These are phyloP conservation scores for Gynandropsis gynandra DNA, from an alignment of 345 rosid species.

Conservation along the genomic window DNA sequence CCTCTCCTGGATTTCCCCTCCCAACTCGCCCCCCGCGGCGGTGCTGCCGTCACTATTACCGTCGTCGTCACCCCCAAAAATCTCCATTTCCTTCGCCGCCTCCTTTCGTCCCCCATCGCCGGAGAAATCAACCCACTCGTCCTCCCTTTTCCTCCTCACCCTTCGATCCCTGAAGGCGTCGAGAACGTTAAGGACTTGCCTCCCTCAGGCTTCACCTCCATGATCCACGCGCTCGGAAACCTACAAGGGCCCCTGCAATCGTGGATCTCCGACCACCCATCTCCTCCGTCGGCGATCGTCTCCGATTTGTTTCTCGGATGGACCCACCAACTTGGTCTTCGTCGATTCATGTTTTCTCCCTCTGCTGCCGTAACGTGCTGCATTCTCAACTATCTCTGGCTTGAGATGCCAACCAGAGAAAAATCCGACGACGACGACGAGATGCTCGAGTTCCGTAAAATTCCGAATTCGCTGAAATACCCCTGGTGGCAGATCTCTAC, in stretches of 20 bases:
- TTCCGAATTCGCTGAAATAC: constrained; percentile 37
- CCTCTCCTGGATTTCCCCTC: constrained; percentile 36
- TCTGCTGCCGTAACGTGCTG: constrained; percentile 50
- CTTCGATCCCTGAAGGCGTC: constrained; percentile 32
- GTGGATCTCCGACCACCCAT: constrained; percentile 44
- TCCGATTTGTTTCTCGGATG: constrained; percentile 63
- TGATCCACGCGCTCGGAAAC: constrained; percentile 30
- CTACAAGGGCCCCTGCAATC: constrained; percentile 39
- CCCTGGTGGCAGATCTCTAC: constrained; percentile 45
- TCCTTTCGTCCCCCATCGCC: constrained; percentile 26
- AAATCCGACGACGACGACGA: constrained; percentile 11
- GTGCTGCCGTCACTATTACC: constrained; percentile 26
- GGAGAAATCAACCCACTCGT: constrained; percentile 25
- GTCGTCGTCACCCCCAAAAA: constrained; percentile 34
- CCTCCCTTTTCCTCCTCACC: constrained; percentile 42
- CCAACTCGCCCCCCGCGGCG: constrained; percentile 25
- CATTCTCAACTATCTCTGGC: constrained; percentile 32
- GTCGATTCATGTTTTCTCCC: constrained; percentile 45
- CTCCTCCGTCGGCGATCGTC: constrained; percentile 47
- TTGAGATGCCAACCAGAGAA: constrained; percentile 29
- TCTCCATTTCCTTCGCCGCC: constrained; percentile 28
- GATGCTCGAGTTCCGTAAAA: constrained; percentile 23
- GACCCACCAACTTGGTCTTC: constrained; percentile 43
- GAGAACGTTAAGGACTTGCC: constrained; percentile 38
- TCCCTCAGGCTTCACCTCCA: constrained; percentile 4